phyloP scores from a whole-genome alignment of 331 rosid genomes.

The Quercus tomentella region DNA sequence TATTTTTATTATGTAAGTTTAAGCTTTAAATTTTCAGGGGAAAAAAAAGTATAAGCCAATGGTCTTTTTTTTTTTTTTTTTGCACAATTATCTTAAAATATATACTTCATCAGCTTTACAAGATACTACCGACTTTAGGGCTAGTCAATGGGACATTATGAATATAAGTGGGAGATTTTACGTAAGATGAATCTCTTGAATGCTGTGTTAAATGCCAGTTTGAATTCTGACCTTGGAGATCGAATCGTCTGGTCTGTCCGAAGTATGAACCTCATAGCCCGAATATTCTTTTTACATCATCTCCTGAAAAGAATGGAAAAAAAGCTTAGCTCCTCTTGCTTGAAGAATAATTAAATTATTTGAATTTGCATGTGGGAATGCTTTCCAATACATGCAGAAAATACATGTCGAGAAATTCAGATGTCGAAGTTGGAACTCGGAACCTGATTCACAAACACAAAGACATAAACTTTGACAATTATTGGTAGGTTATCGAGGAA shows the following conservation, averaged over 20 bases:
- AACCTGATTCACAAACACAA: not conserved
- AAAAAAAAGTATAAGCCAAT: no score
- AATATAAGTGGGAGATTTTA: not conserved
- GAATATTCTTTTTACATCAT: not conserved
- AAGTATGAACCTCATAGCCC: not conserved
- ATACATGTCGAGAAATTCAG: not conserved
- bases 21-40: no score
- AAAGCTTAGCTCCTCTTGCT: not conserved
- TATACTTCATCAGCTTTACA: not conserved
- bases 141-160: not conserved
- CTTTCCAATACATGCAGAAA: conserved; percentile 4
- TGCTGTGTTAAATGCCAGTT: not conserved
- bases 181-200: not conserved
- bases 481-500: not conserved
- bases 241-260: not conserved
- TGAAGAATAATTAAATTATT: not conserved
- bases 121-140: not conserved
- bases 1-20: no score
- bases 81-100: not conserved
- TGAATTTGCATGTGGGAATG: conserved; percentile 1
- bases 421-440: not conserved
- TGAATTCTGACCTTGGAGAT: conserved; percentile 7
- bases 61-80: not conserved
- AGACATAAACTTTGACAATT: not conserved
- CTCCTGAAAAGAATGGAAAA: not conserved